These are phyloP conservation scores for Aspergillus carbonarius DNA, from an alignment of 2,329 filamentous ascomycete genomes.

Conservation along the genomic window DNA sequence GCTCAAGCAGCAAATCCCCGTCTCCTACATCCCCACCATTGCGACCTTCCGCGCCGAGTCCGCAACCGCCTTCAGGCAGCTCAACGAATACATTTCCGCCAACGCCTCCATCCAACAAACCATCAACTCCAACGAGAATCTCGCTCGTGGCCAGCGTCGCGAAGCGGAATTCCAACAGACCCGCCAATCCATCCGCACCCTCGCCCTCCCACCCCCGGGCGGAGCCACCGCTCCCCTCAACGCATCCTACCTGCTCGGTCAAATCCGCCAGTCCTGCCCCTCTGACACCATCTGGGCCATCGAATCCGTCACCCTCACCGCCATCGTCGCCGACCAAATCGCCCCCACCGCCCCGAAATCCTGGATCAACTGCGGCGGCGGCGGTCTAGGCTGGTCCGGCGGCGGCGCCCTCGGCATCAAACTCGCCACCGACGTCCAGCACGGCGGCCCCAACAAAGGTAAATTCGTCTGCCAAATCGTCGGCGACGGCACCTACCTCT, in stretches of 20 bases:
- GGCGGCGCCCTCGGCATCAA: conserved; percentile 75
- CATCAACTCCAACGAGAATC: conserved; percentile 42
- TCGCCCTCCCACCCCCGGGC: conserved; percentile 52
- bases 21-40: conserved; percentile 68
- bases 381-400: conserved; percentile 77
- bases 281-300: conserved; percentile 71
- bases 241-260: conserved; percentile 56
- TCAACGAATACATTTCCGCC: conserved; percentile 60
- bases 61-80: conserved; percentile 64
- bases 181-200: conserved; percentile 59
- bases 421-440: conserved; percentile 59
- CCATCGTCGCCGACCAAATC: conserved; percentile 68
- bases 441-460: conserved; percentile 52
- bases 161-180: conserved; percentile 59
- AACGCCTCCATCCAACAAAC: conserved; percentile 46
- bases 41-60: conserved; percentile 67
- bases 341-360: conserved; percentile 66
- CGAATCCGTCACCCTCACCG: conserved; percentile 73
- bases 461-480: conserved; percentile 65
- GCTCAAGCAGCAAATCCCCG: conserved; percentile 69
- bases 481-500: conserved; percentile 67
- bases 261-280: conserved; percentile 59
- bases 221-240: conserved; percentile 63
- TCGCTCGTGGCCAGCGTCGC: conserved; percentile 55
- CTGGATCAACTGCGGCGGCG: conserved; percentile 80